Conservation (phyloP, 2,329 filamentous ascomycete genomes). For the Colletotrichum limetticola region DNA sequence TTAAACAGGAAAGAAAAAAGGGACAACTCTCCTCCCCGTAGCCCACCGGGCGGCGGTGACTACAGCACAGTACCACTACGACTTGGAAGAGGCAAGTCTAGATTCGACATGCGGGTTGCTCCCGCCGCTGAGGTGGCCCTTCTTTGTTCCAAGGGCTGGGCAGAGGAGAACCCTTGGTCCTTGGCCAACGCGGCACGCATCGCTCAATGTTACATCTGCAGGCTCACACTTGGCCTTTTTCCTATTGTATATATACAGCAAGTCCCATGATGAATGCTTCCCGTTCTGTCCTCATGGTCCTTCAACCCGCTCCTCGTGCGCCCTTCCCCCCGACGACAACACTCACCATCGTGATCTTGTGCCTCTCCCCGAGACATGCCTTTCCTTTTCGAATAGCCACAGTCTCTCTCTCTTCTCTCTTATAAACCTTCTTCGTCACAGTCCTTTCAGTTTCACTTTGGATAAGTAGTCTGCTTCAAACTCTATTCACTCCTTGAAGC, state of each 20-base stretch:
- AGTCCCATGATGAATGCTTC: constrained; percentile 25
- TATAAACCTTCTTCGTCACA: constrained; percentile 8
- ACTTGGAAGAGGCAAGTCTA: neutral
- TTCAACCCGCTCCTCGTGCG: constrained; percentile 5
- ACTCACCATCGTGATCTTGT: constrained; percentile 28
- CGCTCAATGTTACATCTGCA: neutral
- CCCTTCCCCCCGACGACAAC: neutral
- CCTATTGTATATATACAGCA: constrained; percentile 6
- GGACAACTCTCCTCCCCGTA: neutral
- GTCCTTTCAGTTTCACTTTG: neutral
- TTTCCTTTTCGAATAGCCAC: constrained; percentile 4
- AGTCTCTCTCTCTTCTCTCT: neutral
- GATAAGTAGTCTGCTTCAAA: neutral
- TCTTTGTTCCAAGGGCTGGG: neutral
- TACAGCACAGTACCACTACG: neutral
- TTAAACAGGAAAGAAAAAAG: neutral
- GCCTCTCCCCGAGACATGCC: constrained; percentile 24
- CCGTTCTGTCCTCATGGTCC: constrained; percentile 23
- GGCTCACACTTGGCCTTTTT: neutral
- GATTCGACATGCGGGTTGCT: neutral
- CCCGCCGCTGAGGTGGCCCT: neutral
- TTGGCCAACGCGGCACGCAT: neutral
- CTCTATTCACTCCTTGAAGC: neutral
- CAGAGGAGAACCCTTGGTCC: neutral
- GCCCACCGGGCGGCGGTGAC: neutral